Base-by-base conservation (phyloP, 2,329 filamentous ascomycete species). In the Alternaria sp. region DNA sequence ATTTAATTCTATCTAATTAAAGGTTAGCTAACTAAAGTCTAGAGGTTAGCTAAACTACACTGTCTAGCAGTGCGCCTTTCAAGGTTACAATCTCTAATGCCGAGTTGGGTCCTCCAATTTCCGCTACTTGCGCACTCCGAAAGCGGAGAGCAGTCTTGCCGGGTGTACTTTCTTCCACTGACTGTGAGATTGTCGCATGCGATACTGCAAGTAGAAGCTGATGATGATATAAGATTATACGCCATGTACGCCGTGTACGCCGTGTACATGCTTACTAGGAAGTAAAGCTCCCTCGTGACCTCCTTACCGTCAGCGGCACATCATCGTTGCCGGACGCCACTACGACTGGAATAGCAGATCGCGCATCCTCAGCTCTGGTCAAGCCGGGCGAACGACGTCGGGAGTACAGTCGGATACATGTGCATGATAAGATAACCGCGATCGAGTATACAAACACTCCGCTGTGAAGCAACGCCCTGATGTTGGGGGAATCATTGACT, bases 341-440 rank as follows among this genome's bases (percentile, higher is more conserved):
- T 12, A 23, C 19, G 43, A 44, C 51, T 43, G 44, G 51, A 62
- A 62, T 54, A 62, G 55, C 47, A 52, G 12, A 40, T 19, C 25
- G 17, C 52, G 54, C 59, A 43, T 54, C 10, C n/a, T n/a, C 12
- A 19, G 32, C 15, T 49, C 54, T 45, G 25, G 40, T 15, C 45
- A 6, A 51, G 56, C 40, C 36, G 43, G 26, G 54, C 28, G 13
- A 32, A 56, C 26, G n/a, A 13, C 26, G 19, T 5, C 4, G 4
- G 17, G 26, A 51, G 28, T 23, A 21, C 49, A 26, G n/a, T 6
- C 17, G 8, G 12, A 32, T 51, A 17, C 12, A 51, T 30, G 21
- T 23, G 19, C 49, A 51, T n/a, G 28, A 19, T 19, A 23, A 21
- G 73, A 65, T 65, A 49, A 40, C 64, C 51, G 54, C 65, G 59